Evolutionary conservation across 768 basidiomycete species (phyloP), one percentile per base, ranked within the genome.

Genomic region (Boletus bicolor): DNA sequence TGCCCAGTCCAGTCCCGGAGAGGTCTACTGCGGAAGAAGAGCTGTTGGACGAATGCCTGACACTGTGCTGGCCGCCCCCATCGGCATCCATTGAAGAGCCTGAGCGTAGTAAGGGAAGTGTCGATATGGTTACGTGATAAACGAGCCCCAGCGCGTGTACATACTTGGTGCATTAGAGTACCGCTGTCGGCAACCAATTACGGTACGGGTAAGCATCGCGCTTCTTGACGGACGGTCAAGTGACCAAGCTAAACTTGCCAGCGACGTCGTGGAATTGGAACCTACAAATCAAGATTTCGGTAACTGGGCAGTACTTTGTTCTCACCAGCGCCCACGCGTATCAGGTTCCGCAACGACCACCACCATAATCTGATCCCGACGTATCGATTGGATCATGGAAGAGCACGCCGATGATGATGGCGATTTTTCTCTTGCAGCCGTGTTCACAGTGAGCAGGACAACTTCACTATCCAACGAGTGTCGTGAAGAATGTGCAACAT

Each of bases 1-100:
- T 63, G 55, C 68, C 71, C 54, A 82, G 68, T 30, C 78, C 79
- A 4, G 79, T 73, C n/a, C 75, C 70, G 44, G 79, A 71, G 36
- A 86, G 65, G 68, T 86, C 80, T 56, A 85, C 64, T 39, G 80
- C 83, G 24, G 83, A 86, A 46, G 84, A 77, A 15, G 83, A 79
- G 54, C 73, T 76, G 36, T 51, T 58, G n/a, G 57, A 51, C n/a
- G 61, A 49, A 48, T 62, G 60, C 19, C 54, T 54, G 21, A 43
- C 24, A 26, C 34, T 41, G 32, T 56, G 44, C 21, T 50, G 54
- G 32, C 49, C 17, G 19, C 51, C 51, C 21, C 14, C 51, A 49
- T 53, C 37, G 39, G 48, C 49, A 6, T 64, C 62, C 66, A 65
- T 65, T 7, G 41, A 35, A 32, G 36, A 35, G 38, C 32, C 32